Evolutionary conservation across 148 eudicot genomes (phyloP).

Genomic region (Silene latifolia): DNA sequence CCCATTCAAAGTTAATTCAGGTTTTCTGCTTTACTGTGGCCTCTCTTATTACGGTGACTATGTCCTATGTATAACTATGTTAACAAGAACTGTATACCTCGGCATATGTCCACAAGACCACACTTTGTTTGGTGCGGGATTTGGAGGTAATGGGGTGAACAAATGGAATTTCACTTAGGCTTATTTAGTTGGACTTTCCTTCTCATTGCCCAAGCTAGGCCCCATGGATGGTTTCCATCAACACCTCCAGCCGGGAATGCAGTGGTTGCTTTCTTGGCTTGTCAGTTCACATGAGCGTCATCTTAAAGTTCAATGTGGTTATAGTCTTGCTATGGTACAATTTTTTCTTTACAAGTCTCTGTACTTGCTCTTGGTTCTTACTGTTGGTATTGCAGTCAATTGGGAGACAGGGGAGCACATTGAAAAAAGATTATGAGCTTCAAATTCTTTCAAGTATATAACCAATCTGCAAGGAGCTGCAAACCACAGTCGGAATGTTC

Average conservation of each 20-base stretch:
- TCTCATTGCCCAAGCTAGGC: neutral
- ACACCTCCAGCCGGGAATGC: neutral
- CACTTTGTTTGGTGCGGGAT: neutral
- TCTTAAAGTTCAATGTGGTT: neutral
- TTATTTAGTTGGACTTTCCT: neutral
- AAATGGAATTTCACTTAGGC: neutral
- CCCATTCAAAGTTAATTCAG: neutral
- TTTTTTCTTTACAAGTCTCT: neutral
- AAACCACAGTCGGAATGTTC: constrained; percentile 42
- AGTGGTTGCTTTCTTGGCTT: neutral
- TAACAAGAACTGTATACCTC: neutral
- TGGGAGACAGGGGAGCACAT: constrained; percentile 26
- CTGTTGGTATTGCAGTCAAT: constrained; percentile 41
- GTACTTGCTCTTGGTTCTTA: neutral
- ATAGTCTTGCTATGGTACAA: neutral
- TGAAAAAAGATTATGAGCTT: constrained; percentile 45
- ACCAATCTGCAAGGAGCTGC: constrained; percentile 46
- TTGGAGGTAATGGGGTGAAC: no score
- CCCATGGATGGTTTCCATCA: neutral
- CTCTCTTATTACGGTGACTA: neutral
- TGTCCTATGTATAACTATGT: neutral
- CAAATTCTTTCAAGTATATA: constrained; percentile 48
- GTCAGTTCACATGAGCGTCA: neutral
- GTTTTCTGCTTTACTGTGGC: neutral
- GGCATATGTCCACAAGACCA: neutral